phyloP scores from a whole-genome alignment of 2,329 filamentous ascomycete species.

The Oidium heveae region DNA sequence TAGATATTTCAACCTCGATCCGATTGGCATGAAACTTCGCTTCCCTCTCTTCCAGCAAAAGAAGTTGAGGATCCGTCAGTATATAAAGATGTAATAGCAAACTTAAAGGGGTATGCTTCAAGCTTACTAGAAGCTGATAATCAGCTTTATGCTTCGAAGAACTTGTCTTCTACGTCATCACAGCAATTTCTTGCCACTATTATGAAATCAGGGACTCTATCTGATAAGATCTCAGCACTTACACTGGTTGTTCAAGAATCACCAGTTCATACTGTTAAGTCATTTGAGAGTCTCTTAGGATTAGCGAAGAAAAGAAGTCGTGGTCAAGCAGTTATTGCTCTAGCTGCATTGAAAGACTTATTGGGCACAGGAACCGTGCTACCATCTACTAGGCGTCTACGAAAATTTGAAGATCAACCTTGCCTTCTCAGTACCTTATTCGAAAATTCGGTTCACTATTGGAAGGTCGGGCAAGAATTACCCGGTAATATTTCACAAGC shows the following conservation, averaged over 20 bases:
- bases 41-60: constrained; percentile 24
- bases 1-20: constrained; percentile 34
- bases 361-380: constrained; percentile 71
- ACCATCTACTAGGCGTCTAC: constrained; percentile 57
- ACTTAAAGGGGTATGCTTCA: constrained; percentile 44
- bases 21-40: constrained; percentile 38
- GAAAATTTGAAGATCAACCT: constrained; percentile 56
- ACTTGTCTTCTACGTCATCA: constrained; percentile 57
- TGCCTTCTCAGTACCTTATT: constrained; percentile 48
- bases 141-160: constrained; percentile 41
- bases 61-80: constrained; percentile 19
- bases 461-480: constrained; percentile 43
- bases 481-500: constrained; percentile 48
- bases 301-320: constrained; percentile 85
- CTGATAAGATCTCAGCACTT: constrained; percentile 86
- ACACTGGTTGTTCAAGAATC: constrained; percentile 92
- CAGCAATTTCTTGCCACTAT: constrained; percentile 94
- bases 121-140: constrained; percentile 57
- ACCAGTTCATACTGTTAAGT: constrained; percentile 73
- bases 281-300: constrained; percentile 58
- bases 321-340: constrained; percentile 74
- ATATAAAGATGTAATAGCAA: constrained; percentile 26
- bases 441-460: constrained; percentile 26
- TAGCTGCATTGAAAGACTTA: constrained; percentile 82
- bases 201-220: constrained; percentile 86